Evolutionary conservation across 148 eudicot species (phyloP).

Genomic region (Rhododendron williamsianum): DNA sequence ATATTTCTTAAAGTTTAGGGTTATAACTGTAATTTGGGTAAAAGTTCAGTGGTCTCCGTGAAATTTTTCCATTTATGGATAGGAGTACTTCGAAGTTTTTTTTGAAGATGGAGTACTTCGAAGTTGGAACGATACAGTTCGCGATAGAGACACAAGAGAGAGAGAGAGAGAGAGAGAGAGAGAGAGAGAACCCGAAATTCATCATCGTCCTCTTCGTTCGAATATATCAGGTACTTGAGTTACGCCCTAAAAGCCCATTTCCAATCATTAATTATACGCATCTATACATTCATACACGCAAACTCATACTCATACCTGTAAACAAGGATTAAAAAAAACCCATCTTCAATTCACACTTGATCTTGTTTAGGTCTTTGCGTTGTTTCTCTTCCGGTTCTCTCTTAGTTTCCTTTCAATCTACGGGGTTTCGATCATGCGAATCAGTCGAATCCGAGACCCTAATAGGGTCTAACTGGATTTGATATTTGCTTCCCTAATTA

Average conservation of each 20-base stretch:
- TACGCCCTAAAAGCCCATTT: neutral
- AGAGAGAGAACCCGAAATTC: neutral
- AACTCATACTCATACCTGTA: neutral
- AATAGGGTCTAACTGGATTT: neutral
- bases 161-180: too few relatives aligned
- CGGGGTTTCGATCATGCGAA: neutral
- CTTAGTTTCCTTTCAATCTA: neutral
- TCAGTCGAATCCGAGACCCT: neutral
- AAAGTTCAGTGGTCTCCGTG: too few relatives aligned
- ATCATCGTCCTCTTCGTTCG: neutral
- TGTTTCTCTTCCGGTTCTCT: neutral
- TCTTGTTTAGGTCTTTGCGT: neutral
- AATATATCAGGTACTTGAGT: conserved; percentile 3
- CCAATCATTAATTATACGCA: neutral
- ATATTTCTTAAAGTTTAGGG: too few relatives aligned
- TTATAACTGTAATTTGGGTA: too few relatives aligned
- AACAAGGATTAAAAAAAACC: neutral
- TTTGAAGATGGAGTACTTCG: too few relatives aligned
- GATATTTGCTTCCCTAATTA: neutral
- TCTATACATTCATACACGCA: neutral
- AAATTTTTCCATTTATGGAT: too few relatives aligned
- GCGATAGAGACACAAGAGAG: too few relatives aligned
- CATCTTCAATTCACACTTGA: neutral
- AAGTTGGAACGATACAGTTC: too few relatives aligned
- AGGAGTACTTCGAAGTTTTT: too few relatives aligned